Base-by-base conservation (phyloP, 1,284 basidiomycete species). In the Coniophora puteana region DNA sequence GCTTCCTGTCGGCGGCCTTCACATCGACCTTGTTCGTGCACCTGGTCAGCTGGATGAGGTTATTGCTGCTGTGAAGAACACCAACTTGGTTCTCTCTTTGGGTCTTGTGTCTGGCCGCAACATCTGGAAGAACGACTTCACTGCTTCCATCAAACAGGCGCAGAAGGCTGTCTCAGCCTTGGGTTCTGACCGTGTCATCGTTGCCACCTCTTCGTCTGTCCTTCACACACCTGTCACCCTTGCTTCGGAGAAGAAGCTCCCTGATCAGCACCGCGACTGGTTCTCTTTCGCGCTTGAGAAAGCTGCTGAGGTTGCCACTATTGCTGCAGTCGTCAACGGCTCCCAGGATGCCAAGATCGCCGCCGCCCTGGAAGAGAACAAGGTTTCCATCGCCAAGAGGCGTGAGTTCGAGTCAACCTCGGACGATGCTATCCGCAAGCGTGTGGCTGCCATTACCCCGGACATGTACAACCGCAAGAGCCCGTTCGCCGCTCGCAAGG, bases 201-300 rank as follows among this genome's bases (percentile, higher is more conserved):
- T 97, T 58, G 93, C 93, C 25, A 94, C 96, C 40, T 98, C 95
- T 10, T 98, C 95, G 28, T 98, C 96, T 44, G 89, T 99, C 58
- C 85, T 98, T 54, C 96, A 99, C 79, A 98, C 91, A 40, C 96
- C 96, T 40, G 93, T 99, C 65, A 94, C 94, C 44, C 80, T 97
- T 60, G 85, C 84, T 47, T 88, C 85, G 41, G 96, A 99, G 80
- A 90, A 78, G 60, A 93, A 95, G 75, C 80, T 99, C 61, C 88
- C 89, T 41, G 59, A 77, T 28, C 82, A 97, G 67, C 90, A 96
- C 65, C 88, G 88, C 68, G 93, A 96, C 66, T 99, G 96, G 96
- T 94, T 99, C 76, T 91, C 96, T 14, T 99, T 99, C 66, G 96
- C 96, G 49, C 76, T 91, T 50, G 95, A 99, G 78, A 99, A 99